Evolutionary conservation across 108 stramenopile species (phyloP).

Genomic region (Aureococcus anophagefferens): DNA sequence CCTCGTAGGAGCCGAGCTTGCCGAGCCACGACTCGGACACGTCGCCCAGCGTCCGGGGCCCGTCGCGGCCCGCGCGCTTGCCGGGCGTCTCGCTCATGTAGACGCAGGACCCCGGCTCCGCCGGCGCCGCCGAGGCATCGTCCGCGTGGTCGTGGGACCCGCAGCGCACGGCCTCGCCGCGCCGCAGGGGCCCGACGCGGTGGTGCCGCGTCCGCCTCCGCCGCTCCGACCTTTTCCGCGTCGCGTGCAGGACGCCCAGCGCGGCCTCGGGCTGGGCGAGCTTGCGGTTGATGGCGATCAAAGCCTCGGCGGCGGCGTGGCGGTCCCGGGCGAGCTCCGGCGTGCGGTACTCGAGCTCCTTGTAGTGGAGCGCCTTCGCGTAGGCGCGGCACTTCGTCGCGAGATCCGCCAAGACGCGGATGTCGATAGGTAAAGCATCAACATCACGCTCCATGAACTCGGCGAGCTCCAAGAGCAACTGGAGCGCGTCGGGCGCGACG

Average conservation of each 20-base stretch:
- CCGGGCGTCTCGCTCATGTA: no score
- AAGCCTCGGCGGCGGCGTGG: constrained; percentile 52
- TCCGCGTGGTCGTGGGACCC: background rate
- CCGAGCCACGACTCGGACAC: constrained; percentile 83
- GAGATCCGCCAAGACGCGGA: constrained; percentile 69
- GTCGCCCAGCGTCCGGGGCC: no score
- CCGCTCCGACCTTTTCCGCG: background rate
- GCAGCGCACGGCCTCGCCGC: background rate
- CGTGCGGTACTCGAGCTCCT: constrained; percentile 76
- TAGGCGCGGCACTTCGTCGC: constrained; percentile 92
- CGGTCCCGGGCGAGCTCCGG: constrained; percentile 38
- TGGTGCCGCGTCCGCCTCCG: background rate
- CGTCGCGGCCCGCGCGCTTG: no score
- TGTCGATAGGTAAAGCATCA: constrained; percentile 83
- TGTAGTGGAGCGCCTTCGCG: constrained; percentile 87
- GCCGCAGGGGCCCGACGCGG: no score
- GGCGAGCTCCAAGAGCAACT: constrained; percentile 83
- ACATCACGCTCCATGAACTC: constrained; percentile 97
- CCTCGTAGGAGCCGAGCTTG: constrained; percentile 89
- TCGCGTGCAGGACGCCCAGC: constrained; percentile 76
- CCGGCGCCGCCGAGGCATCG: background rate
- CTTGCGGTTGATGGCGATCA: constrained; percentile 94
- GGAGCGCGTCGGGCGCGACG: constrained; percentile 83
- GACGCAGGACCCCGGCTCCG: background rate
- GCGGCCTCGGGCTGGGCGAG: constrained; percentile 92